Percentiles rank a stretch among this genome's conserved stretches.
Conservation (phyloP, 495 filamentous ascomycete genomes). For the Poronia punctata region DNA sequence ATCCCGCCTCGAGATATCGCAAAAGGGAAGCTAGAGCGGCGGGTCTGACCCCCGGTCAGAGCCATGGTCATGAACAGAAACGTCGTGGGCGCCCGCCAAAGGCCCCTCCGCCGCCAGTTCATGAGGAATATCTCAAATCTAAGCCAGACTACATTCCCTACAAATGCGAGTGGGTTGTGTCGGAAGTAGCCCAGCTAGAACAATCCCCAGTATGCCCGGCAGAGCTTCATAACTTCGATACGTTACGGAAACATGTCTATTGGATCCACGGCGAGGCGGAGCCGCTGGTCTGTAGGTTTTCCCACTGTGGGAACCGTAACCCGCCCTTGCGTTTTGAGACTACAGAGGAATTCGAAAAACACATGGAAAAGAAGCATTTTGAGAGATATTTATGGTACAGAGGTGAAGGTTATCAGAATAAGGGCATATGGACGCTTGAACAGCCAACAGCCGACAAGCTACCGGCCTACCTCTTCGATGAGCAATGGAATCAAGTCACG, state of each 20-base stretch:
- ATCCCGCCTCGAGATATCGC: conserved; percentile 4
- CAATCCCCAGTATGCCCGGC: conserved; percentile 44
- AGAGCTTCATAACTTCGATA: conserved; percentile 67
- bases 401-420: conserved; percentile 54
- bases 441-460: conserved; percentile 18
- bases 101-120: conserved; percentile 9
- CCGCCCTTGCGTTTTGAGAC: conserved; percentile 16
- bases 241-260: conserved; percentile 59
- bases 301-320: conserved; percentile 20
- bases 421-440: conserved; percentile 15
- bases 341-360: conserved; percentile 46
- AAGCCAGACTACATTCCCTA: conserved; percentile 18
- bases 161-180: conserved; percentile 35
- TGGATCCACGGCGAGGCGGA: conserved; percentile 42
- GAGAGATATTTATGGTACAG: conserved; percentile 52
- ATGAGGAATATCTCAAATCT: conserved; percentile 18
- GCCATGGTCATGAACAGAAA: too few relatives aligned
- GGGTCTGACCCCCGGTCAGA: too few relatives aligned
- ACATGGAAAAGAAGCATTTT: conserved; percentile 57
- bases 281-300: conserved; percentile 30
- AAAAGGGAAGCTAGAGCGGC: conserved; percentile 2
- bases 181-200: background rate
- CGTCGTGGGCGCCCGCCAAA: conserved; percentile 20
- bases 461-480: conserved; percentile 36
- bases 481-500: conserved; percentile 35